Base-by-base conservation (phyloP, 192 early-diverging fungal genomes). In the Podila epicladia region DNA sequence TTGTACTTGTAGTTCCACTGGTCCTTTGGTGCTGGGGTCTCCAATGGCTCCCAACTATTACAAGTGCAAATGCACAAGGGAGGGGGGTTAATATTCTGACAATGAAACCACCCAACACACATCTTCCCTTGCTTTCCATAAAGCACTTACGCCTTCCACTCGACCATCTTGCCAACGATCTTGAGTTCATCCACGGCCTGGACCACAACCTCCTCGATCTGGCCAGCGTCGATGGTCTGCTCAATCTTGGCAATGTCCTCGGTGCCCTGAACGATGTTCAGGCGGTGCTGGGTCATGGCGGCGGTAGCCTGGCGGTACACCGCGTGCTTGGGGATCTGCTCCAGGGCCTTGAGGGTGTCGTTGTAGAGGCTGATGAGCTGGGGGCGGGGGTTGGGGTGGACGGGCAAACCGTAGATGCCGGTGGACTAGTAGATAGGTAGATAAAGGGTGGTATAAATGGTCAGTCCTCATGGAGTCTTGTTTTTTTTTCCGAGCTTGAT, bases 181-280 rank as follows among this genome's bases (percentile, higher is more conserved):
- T 89, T 91, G 65, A 96, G 86, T 82, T 98, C 97, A 57, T 95
- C 95, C 69, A 95, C 87, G 9, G 97, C 97, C 78, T 94, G 94
- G 48, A 83, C 73, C 67, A 97, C 92, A 7, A 98, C 85, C 88
- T 98, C 95, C 83, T 98, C 97, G 71, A 98, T 94, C 85, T 96
- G 94, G 35, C 96, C 96, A 38, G 85, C 90, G 72, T 85, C 85
- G 35, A 97, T 86, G 55, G 90, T 77, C 73, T 89, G 66, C 85
- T 98, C 97, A 74, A 97, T 96, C 75, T 89, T 88, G 51, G 72
- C 58, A 53, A 93, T 82, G 65, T 94, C 91, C 68, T 93, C 91
- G 64, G 89, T 91, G 38, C 86, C 77, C 80, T 97, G 88, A 28
- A 94, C 93, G 69, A 97, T 84, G 49, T 78, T 85, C 61, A 97